Percentiles rank a stretch among this genome's conserved stretches.
Evolutionary conservation across 441 rosid species (phyloP).

Genomic region (Biscutella laevigata): DNA sequence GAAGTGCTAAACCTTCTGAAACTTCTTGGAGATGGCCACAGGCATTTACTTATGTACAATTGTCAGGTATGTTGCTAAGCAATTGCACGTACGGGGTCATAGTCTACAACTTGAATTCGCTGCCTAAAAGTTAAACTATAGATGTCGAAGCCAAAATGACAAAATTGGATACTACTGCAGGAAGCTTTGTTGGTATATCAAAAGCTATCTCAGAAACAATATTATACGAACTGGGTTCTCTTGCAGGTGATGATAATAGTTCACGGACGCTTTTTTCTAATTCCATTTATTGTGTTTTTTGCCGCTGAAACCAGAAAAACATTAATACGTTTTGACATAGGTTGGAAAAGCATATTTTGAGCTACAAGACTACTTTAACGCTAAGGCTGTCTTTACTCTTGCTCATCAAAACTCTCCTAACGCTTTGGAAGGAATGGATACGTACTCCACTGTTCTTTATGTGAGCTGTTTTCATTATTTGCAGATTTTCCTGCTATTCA

Average conservation of each 20-base stretch:
- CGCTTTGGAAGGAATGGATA: slow-evolving; percentile 73
- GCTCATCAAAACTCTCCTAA: slow-evolving; percentile 56
- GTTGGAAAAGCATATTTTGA: slow-evolving; percentile 77
- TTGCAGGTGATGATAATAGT: slow-evolving; percentile 32
- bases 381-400: slow-evolving; percentile 58
- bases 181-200: slow-evolving; percentile 39
- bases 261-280: not conserved
- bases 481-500: not conserved
- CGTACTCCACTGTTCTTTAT: slow-evolving; percentile 73
- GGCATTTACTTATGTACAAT: slow-evolving; percentile 36
- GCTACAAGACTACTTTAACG: slow-evolving; percentile 67
- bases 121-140: not conserved
- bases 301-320: not conserved
- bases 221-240: slow-evolving; percentile 50
- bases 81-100: not conserved
- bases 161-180: slow-evolving; percentile 26
- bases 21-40: slow-evolving; percentile 43
- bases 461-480: slow-evolving; percentile 39
- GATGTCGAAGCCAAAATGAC: not conserved
- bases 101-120: not conserved
- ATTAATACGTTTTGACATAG: slow-evolving; percentile 30
- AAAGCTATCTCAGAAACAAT: slow-evolving; percentile 43
- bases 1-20: slow-evolving; percentile 42
- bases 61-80: slow-evolving; percentile 35
- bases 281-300: not conserved